These are phyloP conservation scores for Mucor sp. DNA, from an alignment of 371 early-diverging fungal genomes.

Conservation along the genomic window DNA sequence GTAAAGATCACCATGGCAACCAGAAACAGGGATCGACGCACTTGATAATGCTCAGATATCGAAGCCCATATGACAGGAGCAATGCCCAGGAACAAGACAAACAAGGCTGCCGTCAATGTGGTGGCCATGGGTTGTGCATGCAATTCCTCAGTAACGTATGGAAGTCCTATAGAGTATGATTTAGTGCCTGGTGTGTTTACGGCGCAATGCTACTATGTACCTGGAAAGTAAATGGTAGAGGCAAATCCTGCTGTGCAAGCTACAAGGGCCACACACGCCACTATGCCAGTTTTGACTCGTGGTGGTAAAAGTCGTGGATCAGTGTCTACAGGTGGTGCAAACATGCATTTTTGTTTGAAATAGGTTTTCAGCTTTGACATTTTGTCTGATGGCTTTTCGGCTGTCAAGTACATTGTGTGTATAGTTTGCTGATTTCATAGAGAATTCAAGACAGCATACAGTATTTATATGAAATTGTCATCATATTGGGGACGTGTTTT, in stretches of 20 bases:
- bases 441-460: too few relatives aligned
- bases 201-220: background rate
- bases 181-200: too few relatives aligned
- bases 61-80: constrained; percentile 69
- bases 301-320: constrained; percentile 13
- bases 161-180: constrained; percentile 32
- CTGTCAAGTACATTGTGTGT: too few relatives aligned
- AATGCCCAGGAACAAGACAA: constrained; percentile 60
- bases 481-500: too few relatives aligned
- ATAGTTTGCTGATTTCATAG: too few relatives aligned
- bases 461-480: too few relatives aligned
- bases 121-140: constrained; percentile 51
- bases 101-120: constrained; percentile 58
- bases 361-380: background rate
- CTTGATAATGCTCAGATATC: constrained; percentile 59
- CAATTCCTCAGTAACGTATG: constrained; percentile 50
- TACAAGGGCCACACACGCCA: constrained; percentile 7
- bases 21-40: constrained; percentile 63
- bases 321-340: constrained; percentile 9
- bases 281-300: constrained; percentile 3
- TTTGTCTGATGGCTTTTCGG: too few relatives aligned
- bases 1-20: constrained; percentile 60
- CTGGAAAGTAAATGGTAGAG: constrained; percentile 27
- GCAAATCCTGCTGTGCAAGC: constrained; percentile 17
- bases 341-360: background rate